These are phyloP conservation scores for Umbelopsis sp. DNA, from an alignment of 192 early-diverging fungal genomes.

Conservation along the genomic window DNA sequence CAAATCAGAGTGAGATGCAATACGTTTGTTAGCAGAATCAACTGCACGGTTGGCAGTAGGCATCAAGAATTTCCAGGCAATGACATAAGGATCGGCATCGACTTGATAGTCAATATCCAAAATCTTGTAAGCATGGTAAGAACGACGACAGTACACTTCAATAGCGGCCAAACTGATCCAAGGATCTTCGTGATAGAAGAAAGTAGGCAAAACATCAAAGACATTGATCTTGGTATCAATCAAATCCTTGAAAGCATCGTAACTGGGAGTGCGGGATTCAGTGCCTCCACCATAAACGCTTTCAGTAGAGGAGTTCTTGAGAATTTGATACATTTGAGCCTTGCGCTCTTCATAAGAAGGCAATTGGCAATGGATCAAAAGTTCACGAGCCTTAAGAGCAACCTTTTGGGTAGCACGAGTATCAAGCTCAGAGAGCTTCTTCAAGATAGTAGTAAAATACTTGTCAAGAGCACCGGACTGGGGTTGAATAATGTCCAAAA, in stretches of 20 bases:
- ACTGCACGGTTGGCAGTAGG: conserved; percentile 53
- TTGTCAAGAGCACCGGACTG: conserved; percentile 67
- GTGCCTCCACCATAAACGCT: conserved; percentile 76
- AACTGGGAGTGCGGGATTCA: conserved; percentile 72
- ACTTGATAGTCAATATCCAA: conserved; percentile 79
- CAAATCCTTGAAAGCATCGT: conserved; percentile 79
- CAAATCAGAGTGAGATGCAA: conserved; percentile 82
- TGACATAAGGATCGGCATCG: conserved; percentile 64
- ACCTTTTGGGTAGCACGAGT: conserved; percentile 83
- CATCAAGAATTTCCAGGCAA: conserved; percentile 80
- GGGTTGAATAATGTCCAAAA: conserved; percentile 83
- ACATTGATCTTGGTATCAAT: conserved; percentile 95
- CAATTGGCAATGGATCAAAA: conserved; percentile 90
- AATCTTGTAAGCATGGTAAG: conserved; percentile 97
- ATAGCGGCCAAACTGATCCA: conserved; percentile 84
- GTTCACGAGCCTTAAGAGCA: conserved; percentile 91
- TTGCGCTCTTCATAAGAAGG: conserved; percentile 91
- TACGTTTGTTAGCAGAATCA: conserved; percentile 61
- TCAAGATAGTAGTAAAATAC: conserved; percentile 77
- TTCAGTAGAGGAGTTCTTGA: conserved; percentile 74
- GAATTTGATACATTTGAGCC: conserved; percentile 81
- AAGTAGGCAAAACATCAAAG: conserved; percentile 90
- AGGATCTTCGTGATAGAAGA: conserved; percentile 87
- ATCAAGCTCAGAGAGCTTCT: conserved; percentile 76
- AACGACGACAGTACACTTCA: conserved; percentile 95